phyloP scores from a whole-genome alignment of 768 basidiomycete genomes.

The Roridomyces roridus region DNA sequence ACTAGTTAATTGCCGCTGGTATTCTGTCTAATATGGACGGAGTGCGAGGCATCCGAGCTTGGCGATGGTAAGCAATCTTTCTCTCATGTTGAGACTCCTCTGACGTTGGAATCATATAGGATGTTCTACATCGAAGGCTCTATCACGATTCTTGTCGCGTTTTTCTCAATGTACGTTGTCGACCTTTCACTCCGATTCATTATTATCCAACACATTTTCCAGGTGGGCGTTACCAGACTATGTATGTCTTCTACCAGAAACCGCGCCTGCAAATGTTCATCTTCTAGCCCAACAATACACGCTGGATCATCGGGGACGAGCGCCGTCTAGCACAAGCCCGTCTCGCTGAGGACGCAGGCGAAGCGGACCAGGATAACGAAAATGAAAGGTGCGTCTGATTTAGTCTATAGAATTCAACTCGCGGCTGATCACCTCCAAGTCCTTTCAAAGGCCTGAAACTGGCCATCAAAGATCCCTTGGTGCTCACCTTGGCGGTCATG shows the following conservation, averaged over 20 bases:
- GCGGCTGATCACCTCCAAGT: conserved; percentile 35
- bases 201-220: no score
- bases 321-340: conserved; percentile 64
- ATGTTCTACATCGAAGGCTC: conserved; percentile 77
- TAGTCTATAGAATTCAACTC: no score
- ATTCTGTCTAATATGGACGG: conserved; percentile 76
- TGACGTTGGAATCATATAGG: no score
- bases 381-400: conserved; percentile 68
- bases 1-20: conserved; percentile 74
- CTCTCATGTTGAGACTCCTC: no score
- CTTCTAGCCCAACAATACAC: conserved; percentile 62
- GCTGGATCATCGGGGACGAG: conserved; percentile 57
- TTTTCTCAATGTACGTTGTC: conserved; percentile 54
- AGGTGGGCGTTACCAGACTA: conserved; percentile 68
- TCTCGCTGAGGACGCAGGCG: conserved; percentile 69
- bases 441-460: conserved; percentile 57
- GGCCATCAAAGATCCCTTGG: conserved; percentile 62
- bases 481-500: conserved; percentile 60
- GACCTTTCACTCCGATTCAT: no score
- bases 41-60: conserved; percentile 66
- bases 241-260: conserved; percentile 42
- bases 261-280: not conserved
- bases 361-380: conserved; percentile 62
- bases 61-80: conserved; percentile 61
- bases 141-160: conserved; percentile 65